Evolutionary conservation across 148 eudicot genomes (phyloP).

Genomic region (Gaultheria prostrata): DNA sequence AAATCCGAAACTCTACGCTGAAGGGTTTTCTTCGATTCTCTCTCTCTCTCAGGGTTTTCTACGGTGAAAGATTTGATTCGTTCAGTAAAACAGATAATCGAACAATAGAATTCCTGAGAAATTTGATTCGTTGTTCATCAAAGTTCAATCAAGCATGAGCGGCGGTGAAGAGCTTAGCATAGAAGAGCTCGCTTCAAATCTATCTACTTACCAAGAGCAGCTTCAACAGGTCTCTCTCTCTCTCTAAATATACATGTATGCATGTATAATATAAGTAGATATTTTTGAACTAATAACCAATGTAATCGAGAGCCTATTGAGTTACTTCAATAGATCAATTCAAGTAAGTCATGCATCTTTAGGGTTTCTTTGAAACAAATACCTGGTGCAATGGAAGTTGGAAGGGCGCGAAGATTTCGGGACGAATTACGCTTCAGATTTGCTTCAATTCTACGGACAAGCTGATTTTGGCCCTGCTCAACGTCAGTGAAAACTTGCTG

Average conservation of each 20-base stretch:
- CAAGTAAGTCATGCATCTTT: not conserved
- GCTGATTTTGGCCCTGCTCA: not conserved
- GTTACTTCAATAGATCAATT: not conserved
- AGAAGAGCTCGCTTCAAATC: constrained; percentile 73
- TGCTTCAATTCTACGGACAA: not conserved
- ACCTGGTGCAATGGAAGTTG: not conserved
- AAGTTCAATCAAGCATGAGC: constrained; percentile 21
- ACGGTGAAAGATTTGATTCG: not conserved
- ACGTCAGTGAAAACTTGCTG: not conserved
- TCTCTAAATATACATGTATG: not conserved
- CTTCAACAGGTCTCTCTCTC: constrained; percentile 62
- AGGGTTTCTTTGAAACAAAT: not conserved
- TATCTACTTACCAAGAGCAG: constrained; percentile 80
- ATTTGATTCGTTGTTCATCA: not conserved
- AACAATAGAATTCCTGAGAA: not conserved
- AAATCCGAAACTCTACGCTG: too few species aligned
- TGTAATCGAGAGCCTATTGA: not conserved
- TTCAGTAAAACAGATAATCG: not conserved
- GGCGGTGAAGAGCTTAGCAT: constrained; percentile 71
- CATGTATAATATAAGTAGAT: not conserved
- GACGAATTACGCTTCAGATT: not conserved
- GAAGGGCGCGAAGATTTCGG: not conserved
- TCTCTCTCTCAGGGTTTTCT: too few species aligned
- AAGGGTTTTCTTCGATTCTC: not conserved
- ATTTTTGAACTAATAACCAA: not conserved